These are phyloP conservation scores for Purpureocillium lavendulum DNA, from an alignment of 2,329 filamentous ascomycete species.

Conservation along the genomic window DNA sequence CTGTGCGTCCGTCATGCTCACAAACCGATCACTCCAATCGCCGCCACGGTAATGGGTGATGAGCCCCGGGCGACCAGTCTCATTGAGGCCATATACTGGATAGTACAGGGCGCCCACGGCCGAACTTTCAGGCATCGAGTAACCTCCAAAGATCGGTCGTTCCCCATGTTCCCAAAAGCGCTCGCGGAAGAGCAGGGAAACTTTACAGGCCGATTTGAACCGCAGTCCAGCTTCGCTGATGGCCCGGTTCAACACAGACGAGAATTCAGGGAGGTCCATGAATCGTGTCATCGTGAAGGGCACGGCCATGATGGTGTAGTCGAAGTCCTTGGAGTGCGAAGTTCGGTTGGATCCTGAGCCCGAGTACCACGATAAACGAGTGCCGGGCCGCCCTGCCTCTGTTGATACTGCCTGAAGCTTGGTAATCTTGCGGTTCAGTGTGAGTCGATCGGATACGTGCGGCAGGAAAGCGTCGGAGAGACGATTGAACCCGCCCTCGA, in stretches of 20 bases:
- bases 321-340: constrained; percentile 21
- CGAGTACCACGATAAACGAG: constrained; percentile 6
- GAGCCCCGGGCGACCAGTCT: constrained; percentile 36
- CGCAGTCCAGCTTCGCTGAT: constrained; percentile 14
- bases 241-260: constrained; percentile 16
- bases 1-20: constrained; percentile 4
- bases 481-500: constrained; percentile 24
- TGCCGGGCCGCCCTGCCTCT: not conserved
- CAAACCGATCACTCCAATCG: constrained; percentile 7
- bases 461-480: constrained; percentile 25
- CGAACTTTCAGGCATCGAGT: constrained; percentile 5
- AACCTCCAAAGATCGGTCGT: constrained; percentile 33
- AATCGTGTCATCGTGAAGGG: constrained; percentile 27
- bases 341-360: constrained; percentile 14
- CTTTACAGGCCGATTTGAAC: constrained; percentile 21
- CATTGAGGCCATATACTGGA: constrained; percentile 42
- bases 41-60: constrained; percentile 17
- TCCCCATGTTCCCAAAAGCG: constrained; percentile 26
- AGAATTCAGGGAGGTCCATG: constrained; percentile 26
- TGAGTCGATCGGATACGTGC: constrained; percentile 16
- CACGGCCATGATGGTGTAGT: constrained; percentile 27
- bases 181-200: constrained; percentile 48
- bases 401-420: constrained; percentile 10
- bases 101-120: constrained; percentile 32
- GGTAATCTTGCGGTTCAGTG: constrained; percentile 13